Evolutionary conservation across 192 early-diverging fungal species (phyloP).

Genomic region (Kickxella alabastrina): DNA sequence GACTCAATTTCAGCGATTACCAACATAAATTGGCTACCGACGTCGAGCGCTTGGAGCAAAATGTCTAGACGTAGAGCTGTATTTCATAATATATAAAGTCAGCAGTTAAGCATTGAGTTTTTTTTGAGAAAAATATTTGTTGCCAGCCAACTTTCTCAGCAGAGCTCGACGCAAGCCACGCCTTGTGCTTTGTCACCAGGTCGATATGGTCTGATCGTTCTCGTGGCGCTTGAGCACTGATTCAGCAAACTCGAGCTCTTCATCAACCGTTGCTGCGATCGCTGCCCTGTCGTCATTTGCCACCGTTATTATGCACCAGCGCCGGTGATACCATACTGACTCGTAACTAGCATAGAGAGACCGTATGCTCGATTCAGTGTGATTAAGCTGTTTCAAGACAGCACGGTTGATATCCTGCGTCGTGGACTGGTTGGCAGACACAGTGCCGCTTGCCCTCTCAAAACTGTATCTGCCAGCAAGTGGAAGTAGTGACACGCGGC

Average conservation of each 20-base stretch:
- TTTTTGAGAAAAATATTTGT: too few species aligned
- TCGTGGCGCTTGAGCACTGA: too few species aligned
- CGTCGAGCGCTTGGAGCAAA: slow-evolving; percentile 15
- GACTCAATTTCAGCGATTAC: slow-evolving; percentile 16
- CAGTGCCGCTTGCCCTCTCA: background rate
- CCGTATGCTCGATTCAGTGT: slow-evolving; percentile 9
- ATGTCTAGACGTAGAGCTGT: background rate
- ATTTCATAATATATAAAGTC: too few species aligned
- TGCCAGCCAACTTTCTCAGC: too few species aligned
- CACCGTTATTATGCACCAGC: slow-evolving; percentile 24
- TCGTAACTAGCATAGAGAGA: slow-evolving; percentile 30
- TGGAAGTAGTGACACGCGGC: slow-evolving; percentile 45
- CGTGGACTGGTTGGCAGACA: background rate
- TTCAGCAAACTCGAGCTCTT: slow-evolving; percentile 11
- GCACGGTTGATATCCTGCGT: background rate
- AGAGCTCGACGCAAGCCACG: too few species aligned
- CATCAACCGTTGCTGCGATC: too few species aligned
- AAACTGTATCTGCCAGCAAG: slow-evolving; percentile 4
- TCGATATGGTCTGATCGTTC: too few species aligned
- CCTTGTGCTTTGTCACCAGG: too few species aligned
- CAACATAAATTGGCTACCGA: slow-evolving; percentile 11
- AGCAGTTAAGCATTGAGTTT: too few species aligned
- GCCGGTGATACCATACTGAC: slow-evolving; percentile 40
- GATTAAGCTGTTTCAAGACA: slow-evolving; percentile 7
- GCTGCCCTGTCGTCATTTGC: too few species aligned